These are phyloP conservation scores for Wallacemonas sp. DNA, from an alignment of 208 protist genomes.

Conservation along the genomic window DNA sequence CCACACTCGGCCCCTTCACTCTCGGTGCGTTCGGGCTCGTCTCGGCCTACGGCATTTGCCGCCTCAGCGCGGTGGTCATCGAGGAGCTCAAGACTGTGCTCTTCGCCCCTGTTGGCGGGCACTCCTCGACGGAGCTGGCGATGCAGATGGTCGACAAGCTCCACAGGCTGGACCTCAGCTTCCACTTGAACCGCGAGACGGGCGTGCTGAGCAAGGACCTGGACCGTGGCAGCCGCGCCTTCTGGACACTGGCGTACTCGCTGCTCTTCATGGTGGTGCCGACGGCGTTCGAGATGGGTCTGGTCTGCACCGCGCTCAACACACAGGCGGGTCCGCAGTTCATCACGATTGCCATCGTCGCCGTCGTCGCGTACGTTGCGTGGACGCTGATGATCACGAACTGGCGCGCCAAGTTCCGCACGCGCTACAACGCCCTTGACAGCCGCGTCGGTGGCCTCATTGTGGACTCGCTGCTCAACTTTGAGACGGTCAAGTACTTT, in stretches of 20 bases:
- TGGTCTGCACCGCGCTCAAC: constrained; percentile 91
- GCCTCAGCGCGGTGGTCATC: constrained; percentile 66
- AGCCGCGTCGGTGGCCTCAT: constrained; percentile 87
- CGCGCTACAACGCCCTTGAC: constrained; percentile 90
- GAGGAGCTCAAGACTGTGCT: constrained; percentile 91
- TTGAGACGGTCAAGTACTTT: constrained; percentile 96
- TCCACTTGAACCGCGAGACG: constrained; percentile 90
- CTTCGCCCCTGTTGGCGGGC: constrained; percentile 88
- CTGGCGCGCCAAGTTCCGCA: constrained; percentile 89
- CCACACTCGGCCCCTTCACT: constrained; percentile 45
- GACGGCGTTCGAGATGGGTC: constrained; percentile 91
- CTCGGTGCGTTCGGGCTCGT: constrained; percentile 85
- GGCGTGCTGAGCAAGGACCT: constrained; percentile 91
- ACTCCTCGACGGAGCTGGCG: constrained; percentile 79
- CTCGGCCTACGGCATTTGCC: constrained; percentile 83
- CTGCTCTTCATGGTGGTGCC: constrained; percentile 93
- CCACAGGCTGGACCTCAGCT: constrained; percentile 84
- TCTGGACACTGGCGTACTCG: constrained; percentile 86
- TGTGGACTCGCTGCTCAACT: constrained; percentile 95
- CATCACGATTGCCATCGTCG: constrained; percentile 79
- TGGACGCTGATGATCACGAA: constrained; percentile 90
- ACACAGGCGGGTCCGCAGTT: constrained; percentile 80
- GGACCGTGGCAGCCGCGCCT: constrained; percentile 91
- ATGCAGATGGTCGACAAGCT: constrained; percentile 91
- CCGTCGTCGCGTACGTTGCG: constrained; percentile 82